A percentile compares a stretch with the other conserved stretches of the same genome.
Conservation (phyloP, 2,329 filamentous ascomycete genomes). For the Cordyceps cicadae region DNA sequence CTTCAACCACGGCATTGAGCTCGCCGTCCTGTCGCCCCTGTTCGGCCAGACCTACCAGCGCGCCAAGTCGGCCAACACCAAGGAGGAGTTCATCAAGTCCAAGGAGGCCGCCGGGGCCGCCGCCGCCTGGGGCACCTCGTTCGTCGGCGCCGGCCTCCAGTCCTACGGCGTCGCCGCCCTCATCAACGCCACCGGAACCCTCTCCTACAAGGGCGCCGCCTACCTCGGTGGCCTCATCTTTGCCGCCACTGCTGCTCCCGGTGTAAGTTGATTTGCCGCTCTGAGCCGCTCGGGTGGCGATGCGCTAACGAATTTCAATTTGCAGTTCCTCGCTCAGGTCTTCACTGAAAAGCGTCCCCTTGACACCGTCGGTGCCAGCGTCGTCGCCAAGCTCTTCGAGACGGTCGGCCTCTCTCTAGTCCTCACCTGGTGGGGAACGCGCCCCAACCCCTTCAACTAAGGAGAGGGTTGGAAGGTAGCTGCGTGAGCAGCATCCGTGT, state of each 20-base stretch:
- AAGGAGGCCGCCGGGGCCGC: slow-evolving; percentile 86
- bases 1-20: slow-evolving; percentile 89
- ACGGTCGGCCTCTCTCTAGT: slow-evolving; percentile 86
- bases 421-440: slow-evolving; percentile 96
- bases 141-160: slow-evolving; percentile 82
- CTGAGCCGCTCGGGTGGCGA: too few species aligned
- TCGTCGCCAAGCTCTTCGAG: slow-evolving; percentile 79
- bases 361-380: slow-evolving; percentile 81
- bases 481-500: slow-evolving; percentile 1
- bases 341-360: slow-evolving; percentile 86
- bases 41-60: slow-evolving; percentile 94
- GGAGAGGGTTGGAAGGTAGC: neutral
- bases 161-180: slow-evolving; percentile 83
- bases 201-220: slow-evolving; percentile 94
- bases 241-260: slow-evolving; percentile 78
- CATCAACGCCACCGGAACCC: slow-evolving; percentile 88
- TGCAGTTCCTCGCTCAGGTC: slow-evolving; percentile 74
- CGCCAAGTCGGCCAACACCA: slow-evolving; percentile 83
- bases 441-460: slow-evolving; percentile 86
- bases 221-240: slow-evolving; percentile 91
- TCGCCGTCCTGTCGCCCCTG: slow-evolving; percentile 78
- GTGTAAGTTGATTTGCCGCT: slow-evolving; percentile 48
- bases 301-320: too few species aligned
- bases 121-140: slow-evolving; percentile 80
- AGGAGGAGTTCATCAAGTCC: slow-evolving; percentile 92